Percentiles rank a stretch among this genome's conserved stretches.
Evolutionary conservation across 225 moss, liverwort and hornwort species (phyloP).

Genomic region (Marchantia polymorpha): DNA sequence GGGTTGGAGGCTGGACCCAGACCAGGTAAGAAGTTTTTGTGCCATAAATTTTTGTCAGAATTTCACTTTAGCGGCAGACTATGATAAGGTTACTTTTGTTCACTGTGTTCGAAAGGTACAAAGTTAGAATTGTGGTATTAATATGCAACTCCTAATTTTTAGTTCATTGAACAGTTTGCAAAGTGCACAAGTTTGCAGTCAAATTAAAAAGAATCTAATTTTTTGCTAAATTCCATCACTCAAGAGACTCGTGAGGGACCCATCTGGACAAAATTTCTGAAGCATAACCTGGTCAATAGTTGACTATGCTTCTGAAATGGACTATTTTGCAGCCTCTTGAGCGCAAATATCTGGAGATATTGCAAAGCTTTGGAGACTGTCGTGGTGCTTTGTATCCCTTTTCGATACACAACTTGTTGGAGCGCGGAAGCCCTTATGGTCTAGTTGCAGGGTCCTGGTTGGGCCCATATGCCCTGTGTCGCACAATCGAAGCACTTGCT

Average conservation of each 20-base stretch:
- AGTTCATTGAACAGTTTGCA: background rate
- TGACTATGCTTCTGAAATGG: background rate
- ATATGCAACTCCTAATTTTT: background rate
- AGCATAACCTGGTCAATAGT: background rate
- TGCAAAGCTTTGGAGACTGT: constrained; percentile 89
- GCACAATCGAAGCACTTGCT: constrained; percentile 85
- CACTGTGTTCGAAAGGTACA: constrained; percentile 2
- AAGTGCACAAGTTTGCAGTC: background rate
- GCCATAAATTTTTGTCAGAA: background rate
- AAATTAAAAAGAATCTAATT: too few species aligned
- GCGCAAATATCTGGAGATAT: constrained; percentile 77
- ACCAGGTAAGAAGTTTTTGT: constrained; percentile 45
- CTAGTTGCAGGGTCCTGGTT: constrained; percentile 88
- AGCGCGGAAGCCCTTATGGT: constrained; percentile 71
- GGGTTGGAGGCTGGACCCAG: constrained; percentile 73
- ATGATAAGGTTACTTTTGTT: background rate
- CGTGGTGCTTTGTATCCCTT: constrained; percentile 57
- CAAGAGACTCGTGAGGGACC: background rate
- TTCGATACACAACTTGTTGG: constrained; percentile 82
- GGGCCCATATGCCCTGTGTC: constrained; percentile 94
- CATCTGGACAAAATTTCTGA: background rate
- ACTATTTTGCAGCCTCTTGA: constrained; percentile 50
- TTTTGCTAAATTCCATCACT: too few species aligned
- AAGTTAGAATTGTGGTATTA: background rate
- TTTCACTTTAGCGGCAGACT: background rate